phyloP scores from a whole-genome alignment of 306 rosid species.

The Sicyos baderoa region DNA sequence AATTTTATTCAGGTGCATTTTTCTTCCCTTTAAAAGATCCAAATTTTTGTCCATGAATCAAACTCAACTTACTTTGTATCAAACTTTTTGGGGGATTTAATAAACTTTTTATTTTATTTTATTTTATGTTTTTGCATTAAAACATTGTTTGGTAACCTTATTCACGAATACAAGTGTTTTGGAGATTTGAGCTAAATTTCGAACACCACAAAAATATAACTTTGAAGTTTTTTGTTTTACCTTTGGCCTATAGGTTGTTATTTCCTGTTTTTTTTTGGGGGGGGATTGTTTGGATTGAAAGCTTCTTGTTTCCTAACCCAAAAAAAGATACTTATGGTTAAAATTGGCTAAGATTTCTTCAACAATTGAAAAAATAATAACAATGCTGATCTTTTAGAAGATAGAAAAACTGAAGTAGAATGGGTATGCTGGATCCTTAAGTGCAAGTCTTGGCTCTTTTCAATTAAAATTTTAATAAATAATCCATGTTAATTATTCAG shows the following conservation, averaged over 20 bases:
- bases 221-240: background rate
- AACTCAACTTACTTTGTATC: background rate
- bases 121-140: background rate
- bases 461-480: background rate
- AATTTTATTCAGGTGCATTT: slow-evolving; percentile 62
- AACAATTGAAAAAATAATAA: background rate
- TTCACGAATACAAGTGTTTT: background rate
- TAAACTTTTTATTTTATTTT: too few species aligned
- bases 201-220: background rate
- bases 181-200: background rate
- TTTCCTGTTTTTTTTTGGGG: too few species aligned
- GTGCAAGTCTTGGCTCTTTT: background rate
- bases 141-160: background rate
- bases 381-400: background rate
- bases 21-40: slow-evolving; percentile 1
- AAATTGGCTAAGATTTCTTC: background rate
- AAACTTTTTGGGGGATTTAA: background rate
- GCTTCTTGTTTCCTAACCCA: background rate
- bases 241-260: background rate
- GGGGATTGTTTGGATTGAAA: background rate
- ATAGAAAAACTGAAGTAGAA: background rate
- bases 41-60: background rate
- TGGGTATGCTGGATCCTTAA: background rate
- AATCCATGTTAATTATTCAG: slow-evolving; percentile 34
- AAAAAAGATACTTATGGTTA: background rate